These are phyloP conservation scores for Podaxis sp. DNA, from an alignment of 768 basidiomycete species.

Conservation along the genomic window DNA sequence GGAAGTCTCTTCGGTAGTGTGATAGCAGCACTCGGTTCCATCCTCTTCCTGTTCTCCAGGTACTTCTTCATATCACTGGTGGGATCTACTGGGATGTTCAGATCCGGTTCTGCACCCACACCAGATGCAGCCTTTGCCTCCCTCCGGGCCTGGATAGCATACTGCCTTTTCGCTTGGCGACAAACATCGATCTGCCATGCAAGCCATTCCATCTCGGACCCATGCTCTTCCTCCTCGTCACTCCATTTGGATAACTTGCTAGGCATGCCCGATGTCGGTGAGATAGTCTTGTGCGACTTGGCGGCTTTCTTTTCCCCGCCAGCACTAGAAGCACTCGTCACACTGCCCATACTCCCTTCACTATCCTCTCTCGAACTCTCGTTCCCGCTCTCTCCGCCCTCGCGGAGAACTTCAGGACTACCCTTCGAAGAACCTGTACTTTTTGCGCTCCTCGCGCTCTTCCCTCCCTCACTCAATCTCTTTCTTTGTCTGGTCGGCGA, in stretches of 20 bases:
- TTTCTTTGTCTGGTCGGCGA: conserved; percentile 3
- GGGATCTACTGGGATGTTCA: conserved; percentile 13
- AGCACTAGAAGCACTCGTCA: background rate
- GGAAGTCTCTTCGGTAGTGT: background rate
- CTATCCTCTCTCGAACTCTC: conserved; percentile 11
- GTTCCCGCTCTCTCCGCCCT: conserved; percentile 9
- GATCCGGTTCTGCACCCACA: background rate
- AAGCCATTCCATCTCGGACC: conserved; percentile 61
- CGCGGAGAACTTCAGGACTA: background rate
- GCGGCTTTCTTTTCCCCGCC: background rate
- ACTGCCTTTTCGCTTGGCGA: conserved; percentile 23
- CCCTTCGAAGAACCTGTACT: background rate
- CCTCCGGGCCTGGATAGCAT: conserved; percentile 12
- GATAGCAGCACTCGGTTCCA: conserved; percentile 9
- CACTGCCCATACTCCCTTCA: conserved; percentile 6
- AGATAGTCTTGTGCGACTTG: conserved; percentile 14
- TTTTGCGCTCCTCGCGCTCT: background rate
- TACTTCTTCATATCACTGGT: conserved; percentile 13
- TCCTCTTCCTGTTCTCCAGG: conserved; percentile 7
- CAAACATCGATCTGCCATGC: conserved; percentile 60
- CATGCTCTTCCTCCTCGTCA: conserved; percentile 31
- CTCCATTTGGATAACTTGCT: conserved; percentile 25
- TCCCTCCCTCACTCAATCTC: conserved; percentile 7
- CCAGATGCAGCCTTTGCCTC: conserved; percentile 11
- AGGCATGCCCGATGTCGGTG: conserved; percentile 15